Evolutionary conservation across 495 filamentous ascomycete genomes (phyloP), one percentile per base, ranked within the genome.

Genomic region (Bacidia gigantensis): DNA sequence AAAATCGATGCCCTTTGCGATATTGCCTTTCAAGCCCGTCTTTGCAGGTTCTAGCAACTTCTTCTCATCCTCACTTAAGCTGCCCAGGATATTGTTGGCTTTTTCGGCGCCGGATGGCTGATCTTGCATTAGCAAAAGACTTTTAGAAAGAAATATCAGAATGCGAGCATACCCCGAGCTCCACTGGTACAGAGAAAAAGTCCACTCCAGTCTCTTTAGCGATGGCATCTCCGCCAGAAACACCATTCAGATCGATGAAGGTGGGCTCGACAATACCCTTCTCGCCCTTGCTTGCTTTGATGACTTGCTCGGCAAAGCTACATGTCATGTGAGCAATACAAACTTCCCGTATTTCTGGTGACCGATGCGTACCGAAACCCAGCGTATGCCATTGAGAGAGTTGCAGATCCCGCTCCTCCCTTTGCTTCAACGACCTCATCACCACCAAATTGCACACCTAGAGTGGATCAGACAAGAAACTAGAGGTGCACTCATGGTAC

Each of bases 341-440:
- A n/a, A n/a, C n/a, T n/a, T n/a, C n/a, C n/a, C n/a, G n/a, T n/a
- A n/a, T n/a, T n/a, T n/a, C n/a, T n/a, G n/a, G n/a, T n/a, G n/a
- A n/a, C n/a, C n/a, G n/a, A n/a, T n/a, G n/a, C n/a, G 58, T 67
- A 92, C 84, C 89, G 80, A 77, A 80, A 97, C 56, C 93, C 92
- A 60, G 92, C 92, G 65, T 85, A 96, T 51, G 92, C 92, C 92
- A 98, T 98, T 57, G 87, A 95, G 26, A 97, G 79, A 52, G 92
- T 98, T 57, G 92, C 92, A 38, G 89, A 95, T 56, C 92, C 92
- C 63, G 82, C 78, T 60, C 92, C 92, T 53, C 90, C 86, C 83
- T 98, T 98, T 64, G 92, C 92, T 75, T 92, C 81, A 64, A 97
- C 92, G 60, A 98, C 92, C 75, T 98, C 92, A 63, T 98, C 92